Base-by-base conservation (phyloP, 352 stramenopile species). In the Albugo laibachii region DNA sequence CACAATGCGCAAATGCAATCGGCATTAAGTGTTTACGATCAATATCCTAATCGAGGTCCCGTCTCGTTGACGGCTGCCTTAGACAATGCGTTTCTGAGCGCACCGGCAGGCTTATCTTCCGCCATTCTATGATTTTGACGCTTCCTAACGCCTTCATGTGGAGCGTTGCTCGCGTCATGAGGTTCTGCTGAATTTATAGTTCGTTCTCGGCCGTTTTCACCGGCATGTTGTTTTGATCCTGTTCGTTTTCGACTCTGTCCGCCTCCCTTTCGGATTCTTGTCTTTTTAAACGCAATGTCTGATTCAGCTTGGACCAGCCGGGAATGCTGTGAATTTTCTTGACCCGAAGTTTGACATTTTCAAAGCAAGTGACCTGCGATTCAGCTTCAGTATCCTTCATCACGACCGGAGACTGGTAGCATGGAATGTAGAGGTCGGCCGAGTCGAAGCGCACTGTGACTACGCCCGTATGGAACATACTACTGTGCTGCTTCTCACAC, bases 361-460 rank as follows among this genome's bases (percentile, higher is more conserved):
- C 59, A 47, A 83, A 91, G 47, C 77, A 91, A 24, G 16, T 14
- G 20, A 43, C 8, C 8, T 31, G 24, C 8, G 24, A 31, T 24
- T 53, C 44, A 35, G 66, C 86, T 13, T 86, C 69, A 53, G 80
- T 69, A 2, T 61, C 64, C 37, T 84, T 84, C 1, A 86, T 55
- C 20, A 69, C 66, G 41, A 86, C 83, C 12, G 74, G 74, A 10
- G 77, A 72, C 42, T 70, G 74, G 50, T 91, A 91, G 55, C 77
- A 91, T n/a, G 77, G 77, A 20, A 91, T 85, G 47, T 76, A 91
- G 49, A 83, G 77, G 42, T 91, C 77, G 11, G 84, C 59, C 3
- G 72, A 52, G 14, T 56, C 66, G 47, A 91, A 87, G 24, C 72
- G 84, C 14, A 80, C 72, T 15, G 61, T 55, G 12, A 79, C 72